Conservation (phyloP, 192 early-diverging fungal genomes). For the Entophlyctis luteolus region DNA sequence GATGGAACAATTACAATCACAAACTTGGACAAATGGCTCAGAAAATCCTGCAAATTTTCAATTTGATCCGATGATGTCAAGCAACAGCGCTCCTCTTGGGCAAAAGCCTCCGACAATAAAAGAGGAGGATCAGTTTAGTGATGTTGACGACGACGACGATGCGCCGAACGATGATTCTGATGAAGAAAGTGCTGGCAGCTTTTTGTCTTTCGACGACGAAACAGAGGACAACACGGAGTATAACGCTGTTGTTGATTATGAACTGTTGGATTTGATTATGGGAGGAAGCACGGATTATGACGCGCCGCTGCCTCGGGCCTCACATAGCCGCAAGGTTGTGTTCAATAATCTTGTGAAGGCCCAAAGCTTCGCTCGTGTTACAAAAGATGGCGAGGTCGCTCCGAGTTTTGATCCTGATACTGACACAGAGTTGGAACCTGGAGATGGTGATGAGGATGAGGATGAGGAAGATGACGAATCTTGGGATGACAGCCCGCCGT, state of each 20-base stretch:
- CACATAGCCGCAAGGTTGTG: conserved; percentile 9
- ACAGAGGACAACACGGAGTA: conserved; percentile 36
- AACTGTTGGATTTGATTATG: conserved; percentile 26
- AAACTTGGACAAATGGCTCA: background rate
- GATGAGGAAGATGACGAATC: conserved; percentile 5
- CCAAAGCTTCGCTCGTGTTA: background rate
- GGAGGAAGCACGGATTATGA: conserved; percentile 28
- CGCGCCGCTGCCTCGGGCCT: conserved; percentile 15
- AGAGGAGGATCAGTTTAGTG: background rate
- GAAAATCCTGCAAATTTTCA: background rate
- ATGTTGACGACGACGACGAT: conserved; percentile 10
- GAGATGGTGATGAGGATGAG: background rate
- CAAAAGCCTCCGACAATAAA: background rate
- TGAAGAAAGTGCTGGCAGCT: conserved; percentile 16
- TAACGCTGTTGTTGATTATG: conserved; percentile 38
- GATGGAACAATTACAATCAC: background rate
- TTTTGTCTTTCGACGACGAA: conserved; percentile 35
- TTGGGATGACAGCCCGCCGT: conserved; percentile 7
- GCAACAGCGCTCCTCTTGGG: background rate
- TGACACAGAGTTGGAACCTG: conserved; percentile 1
- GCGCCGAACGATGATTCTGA: conserved; percentile 4
- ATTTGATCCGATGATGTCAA: background rate
- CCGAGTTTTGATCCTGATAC: background rate
- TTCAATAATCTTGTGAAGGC: conserved; percentile 16
- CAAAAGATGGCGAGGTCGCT: background rate